A percentile compares a stretch with the other conserved stretches of the same genome.
phyloP scores from a whole-genome alignment of 805 yeast genomes.

The Ogataea wickerhamii region DNA sequence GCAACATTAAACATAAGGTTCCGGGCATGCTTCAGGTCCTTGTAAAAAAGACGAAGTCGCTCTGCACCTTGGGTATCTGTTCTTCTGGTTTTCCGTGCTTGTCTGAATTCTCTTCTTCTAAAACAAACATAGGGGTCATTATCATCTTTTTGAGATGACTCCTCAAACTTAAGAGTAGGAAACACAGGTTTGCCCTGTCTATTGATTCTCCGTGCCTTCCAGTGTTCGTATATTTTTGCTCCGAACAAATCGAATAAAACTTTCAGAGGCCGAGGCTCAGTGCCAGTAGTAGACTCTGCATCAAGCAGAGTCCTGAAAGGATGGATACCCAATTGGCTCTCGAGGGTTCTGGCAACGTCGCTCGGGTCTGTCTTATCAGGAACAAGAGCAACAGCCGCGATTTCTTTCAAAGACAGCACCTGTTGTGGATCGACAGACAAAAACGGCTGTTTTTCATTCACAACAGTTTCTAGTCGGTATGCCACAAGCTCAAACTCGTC shows the following conservation, averaged over 20 bases:
- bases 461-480: conserved; percentile 67
- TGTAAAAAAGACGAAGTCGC: conserved; percentile 66
- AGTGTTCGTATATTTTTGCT: conserved; percentile 66
- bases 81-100: conserved; percentile 92
- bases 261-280: conserved; percentile 42
- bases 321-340: conserved; percentile 51
- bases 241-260: conserved; percentile 60
- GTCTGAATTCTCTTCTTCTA: conserved; percentile 92
- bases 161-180: conserved; percentile 80
- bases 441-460: conserved; percentile 84
- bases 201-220: conserved; percentile 70
- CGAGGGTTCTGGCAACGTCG: conserved; percentile 55
- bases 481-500: conserved; percentile 82
- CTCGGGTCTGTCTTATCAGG: conserved; percentile 47
- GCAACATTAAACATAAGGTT: conserved; percentile 66
- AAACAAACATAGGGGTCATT: conserved; percentile 93
- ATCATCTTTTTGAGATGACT: conserved; percentile 77
- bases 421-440: conserved; percentile 79
- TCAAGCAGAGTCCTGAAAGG: conserved; percentile 61
- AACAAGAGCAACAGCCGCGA: conserved; percentile 48
- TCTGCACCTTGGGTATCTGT: conserved; percentile 90
- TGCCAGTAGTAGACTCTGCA: conserved; percentile 37
- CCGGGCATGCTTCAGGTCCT: conserved; percentile 74
- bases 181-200: conserved; percentile 67
- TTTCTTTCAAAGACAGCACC: conserved; percentile 65